Base-by-base conservation (phyloP, 129 eudicot species). In the Rutidosis leptorrhynchoides region DNA sequence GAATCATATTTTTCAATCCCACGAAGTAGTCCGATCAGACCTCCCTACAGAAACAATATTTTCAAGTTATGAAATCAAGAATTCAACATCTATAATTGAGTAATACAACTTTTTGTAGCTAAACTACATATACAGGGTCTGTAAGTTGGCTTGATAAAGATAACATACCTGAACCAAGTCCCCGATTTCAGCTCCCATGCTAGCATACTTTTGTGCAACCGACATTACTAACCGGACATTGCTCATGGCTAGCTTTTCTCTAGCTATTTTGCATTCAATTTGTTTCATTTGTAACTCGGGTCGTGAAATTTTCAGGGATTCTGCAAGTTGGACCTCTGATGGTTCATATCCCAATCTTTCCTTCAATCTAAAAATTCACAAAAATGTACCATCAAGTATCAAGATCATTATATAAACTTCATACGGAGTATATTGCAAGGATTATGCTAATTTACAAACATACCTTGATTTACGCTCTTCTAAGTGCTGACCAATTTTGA, bases 1-100 rank as follows among this genome's bases (percentile, higher is more conserved):
- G 97, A 81, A 84, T 94, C 99, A 81, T 84, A 89, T 77, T 89
- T 89, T 87, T 94, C 97, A 56, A 94, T 94, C 24, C 97, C 99
- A 29, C 97, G 80, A 17, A 86, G 86, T 61, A 94, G 80, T 73
- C 99, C 99, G 74, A 94, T 82, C 43, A 94, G 73, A 52, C 99
- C 99, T 17, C 96, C 99, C 99, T 93, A 27, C 73, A 79, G 17
- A 48, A 49, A 42, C 27, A 80, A 66, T 19, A 23, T 35, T 23
- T 21, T 19, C 27, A 22, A 46, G 35, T 25, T 58, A 14, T 45
- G 24, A 46, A 17, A 56, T 51, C 48, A 21, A 42, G 35, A 64
- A 57, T 65, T 30, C 22, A 37, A 35, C 9, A 19, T 19, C 21
- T 72, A 29, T 27, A 74, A 23, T 29, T 12, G 7, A 25, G 54